These are phyloP conservation scores for Tuber magnatum DNA, from an alignment of 495 filamentous ascomycete genomes.

Conservation along the genomic window DNA sequence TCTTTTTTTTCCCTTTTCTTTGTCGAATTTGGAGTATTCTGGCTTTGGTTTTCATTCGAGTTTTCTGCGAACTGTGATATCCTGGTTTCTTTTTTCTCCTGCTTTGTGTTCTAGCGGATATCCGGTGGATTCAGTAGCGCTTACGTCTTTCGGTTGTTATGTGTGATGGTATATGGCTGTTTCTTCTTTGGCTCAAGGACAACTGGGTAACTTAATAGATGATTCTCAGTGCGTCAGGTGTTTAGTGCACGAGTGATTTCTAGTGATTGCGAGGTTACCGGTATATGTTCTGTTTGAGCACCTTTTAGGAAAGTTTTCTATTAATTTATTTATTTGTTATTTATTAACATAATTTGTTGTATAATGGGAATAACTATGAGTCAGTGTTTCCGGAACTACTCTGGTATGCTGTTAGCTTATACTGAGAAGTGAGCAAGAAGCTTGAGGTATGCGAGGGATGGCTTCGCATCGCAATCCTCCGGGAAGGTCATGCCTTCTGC, in stretches of 20 bases:
- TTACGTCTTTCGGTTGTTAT: neutral
- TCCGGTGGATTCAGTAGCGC: neutral
- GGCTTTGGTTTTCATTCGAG: neutral
- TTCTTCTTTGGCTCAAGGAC: neutral
- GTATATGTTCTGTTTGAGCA: too few species aligned
- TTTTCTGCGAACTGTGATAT: conserved; percentile 2
- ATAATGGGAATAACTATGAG: neutral
- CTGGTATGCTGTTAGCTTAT: neutral
- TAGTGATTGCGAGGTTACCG: neutral
- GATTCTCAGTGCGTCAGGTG: neutral
- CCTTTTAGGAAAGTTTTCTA: neutral
- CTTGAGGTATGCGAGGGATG: neutral
- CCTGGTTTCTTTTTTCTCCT: neutral
- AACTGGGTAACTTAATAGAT: neutral
- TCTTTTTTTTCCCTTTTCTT: neutral
- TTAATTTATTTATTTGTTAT: neutral
- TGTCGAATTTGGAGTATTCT: neutral
- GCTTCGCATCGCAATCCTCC: neutral
- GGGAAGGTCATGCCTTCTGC: neutral
- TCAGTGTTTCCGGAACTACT: neutral
- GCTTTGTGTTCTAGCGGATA: neutral
- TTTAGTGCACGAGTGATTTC: neutral
- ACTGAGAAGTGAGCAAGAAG: neutral
- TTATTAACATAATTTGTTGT: neutral
- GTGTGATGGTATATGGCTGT: neutral